phyloP scores from a whole-genome alignment of 1,284 basidiomycete species.

The Melampsora americana region DNA sequence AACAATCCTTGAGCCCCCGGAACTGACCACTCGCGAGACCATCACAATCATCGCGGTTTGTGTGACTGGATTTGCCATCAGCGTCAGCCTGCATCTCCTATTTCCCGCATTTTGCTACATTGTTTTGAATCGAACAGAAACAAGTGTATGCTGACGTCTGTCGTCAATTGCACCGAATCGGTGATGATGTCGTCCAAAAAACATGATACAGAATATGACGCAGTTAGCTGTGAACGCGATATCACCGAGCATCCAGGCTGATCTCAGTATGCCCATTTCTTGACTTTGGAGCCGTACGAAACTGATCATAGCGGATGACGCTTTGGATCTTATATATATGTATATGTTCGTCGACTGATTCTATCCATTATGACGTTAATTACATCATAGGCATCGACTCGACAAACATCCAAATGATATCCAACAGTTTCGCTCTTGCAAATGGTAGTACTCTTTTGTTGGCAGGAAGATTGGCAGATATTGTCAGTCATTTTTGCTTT shows the following conservation, averaged over 20 bases:
- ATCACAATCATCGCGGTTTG: constrained; percentile 24
- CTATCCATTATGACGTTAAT: too few relatives aligned
- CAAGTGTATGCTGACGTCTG: neutral
- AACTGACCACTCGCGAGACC: neutral
- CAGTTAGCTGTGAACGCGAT: constrained; percentile 16
- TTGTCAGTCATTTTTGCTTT: constrained; percentile 16
- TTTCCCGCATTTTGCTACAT: too few relatives aligned
- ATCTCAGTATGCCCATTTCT: constrained; percentile 16
- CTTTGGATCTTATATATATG: too few relatives aligned
- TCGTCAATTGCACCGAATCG: too few relatives aligned
- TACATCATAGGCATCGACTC: too few relatives aligned
- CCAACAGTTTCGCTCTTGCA: constrained; percentile 22
- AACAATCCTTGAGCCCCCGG: too few relatives aligned
- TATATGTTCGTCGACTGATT: too few relatives aligned
- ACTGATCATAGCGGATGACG: too few relatives aligned
- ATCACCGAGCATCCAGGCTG: constrained; percentile 25
- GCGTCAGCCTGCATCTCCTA: neutral
- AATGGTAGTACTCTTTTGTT: constrained; percentile 27
- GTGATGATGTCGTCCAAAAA: neutral
- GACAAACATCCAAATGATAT: constrained; percentile 23
- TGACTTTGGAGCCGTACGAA: too few relatives aligned
- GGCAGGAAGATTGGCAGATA: constrained; percentile 33
- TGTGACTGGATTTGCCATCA: constrained; percentile 23
- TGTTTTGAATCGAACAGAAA: constrained; percentile 4
- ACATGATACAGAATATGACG: constrained; percentile 12